phyloP scores from a whole-genome alignment of 768 basidiomycete species.

The Leccinum sublutescens region DNA sequence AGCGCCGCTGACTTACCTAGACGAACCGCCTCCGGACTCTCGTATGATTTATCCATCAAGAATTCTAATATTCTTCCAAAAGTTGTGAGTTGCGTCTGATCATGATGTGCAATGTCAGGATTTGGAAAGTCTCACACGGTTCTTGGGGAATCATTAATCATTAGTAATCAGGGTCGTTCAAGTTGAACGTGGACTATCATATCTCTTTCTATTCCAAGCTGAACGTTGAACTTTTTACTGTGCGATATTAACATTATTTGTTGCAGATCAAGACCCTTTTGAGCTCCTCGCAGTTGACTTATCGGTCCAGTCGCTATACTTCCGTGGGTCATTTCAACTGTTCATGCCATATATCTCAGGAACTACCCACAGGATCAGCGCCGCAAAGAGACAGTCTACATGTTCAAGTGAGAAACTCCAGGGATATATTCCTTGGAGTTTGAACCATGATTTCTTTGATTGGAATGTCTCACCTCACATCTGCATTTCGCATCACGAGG shows the following conservation, averaged over 20 bases:
- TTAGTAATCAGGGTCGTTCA: neutral
- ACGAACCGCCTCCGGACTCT: no score
- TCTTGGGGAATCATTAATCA: neutral
- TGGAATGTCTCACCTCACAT: neutral
- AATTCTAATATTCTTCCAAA: no score
- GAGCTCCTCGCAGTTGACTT: neutral
- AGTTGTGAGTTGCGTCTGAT: no score
- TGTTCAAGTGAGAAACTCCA: neutral
- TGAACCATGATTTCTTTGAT: neutral
- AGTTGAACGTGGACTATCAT: no score
- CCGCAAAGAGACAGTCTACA: neutral
- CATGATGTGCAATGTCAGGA: neutral
- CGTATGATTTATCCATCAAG: no score
- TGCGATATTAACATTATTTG: neutral
- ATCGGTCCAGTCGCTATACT: neutral
- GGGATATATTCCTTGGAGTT: neutral
- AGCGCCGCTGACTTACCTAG: no score
- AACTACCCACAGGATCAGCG: neutral
- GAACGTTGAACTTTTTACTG: neutral
- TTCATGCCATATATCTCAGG: neutral
- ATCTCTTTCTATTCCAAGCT: neutral
- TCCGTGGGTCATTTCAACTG: neutral
- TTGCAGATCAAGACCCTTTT: neutral
- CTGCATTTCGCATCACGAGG: neutral
- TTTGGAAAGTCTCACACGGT: neutral